phyloP scores from a whole-genome alignment of 108 stramenopile genomes.

The Discostella pseudostelligera region DNA sequence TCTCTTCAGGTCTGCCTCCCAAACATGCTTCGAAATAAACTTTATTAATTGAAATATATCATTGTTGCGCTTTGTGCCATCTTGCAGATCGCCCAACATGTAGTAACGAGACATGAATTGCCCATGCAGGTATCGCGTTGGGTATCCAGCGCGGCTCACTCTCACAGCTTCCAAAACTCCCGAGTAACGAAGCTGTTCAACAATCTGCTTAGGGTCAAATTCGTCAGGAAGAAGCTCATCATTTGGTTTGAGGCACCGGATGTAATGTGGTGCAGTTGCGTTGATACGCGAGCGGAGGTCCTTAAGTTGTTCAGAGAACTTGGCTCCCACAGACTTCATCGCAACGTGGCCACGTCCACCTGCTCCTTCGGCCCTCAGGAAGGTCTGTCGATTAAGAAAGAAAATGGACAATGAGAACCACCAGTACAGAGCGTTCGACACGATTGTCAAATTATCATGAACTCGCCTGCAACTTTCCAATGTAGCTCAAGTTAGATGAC shows the following conservation, averaged over 20 bases:
- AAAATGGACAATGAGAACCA: background rate
- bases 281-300: constrained; percentile 70
- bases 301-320: constrained; percentile 76
- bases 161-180: constrained; percentile 93
- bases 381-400: constrained; percentile 16
- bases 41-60: constrained; percentile 40
- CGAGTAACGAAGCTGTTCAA: constrained; percentile 95
- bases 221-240: constrained; percentile 67
- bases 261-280: constrained; percentile 79
- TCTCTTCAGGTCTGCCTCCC: constrained; percentile 38
- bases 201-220: constrained; percentile 82
- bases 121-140: constrained; percentile 37
- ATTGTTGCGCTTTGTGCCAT: constrained; percentile 39
- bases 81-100: constrained; percentile 42
- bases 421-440: constrained; percentile 8
- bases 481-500: constrained; percentile 59
- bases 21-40: constrained; percentile 34
- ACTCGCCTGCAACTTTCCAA: constrained; percentile 45
- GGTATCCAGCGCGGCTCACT: constrained; percentile 42
- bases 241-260: constrained; percentile 90
- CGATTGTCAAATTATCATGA: constrained; percentile 13
- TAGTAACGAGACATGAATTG: constrained; percentile 42
- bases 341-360: constrained; percentile 60
- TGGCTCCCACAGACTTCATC: constrained; percentile 71
- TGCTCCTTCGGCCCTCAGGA: constrained; percentile 59